Evolutionary conservation across 2,329 filamentous ascomycete species (phyloP).

Genomic region (Fusarium sp.): DNA sequence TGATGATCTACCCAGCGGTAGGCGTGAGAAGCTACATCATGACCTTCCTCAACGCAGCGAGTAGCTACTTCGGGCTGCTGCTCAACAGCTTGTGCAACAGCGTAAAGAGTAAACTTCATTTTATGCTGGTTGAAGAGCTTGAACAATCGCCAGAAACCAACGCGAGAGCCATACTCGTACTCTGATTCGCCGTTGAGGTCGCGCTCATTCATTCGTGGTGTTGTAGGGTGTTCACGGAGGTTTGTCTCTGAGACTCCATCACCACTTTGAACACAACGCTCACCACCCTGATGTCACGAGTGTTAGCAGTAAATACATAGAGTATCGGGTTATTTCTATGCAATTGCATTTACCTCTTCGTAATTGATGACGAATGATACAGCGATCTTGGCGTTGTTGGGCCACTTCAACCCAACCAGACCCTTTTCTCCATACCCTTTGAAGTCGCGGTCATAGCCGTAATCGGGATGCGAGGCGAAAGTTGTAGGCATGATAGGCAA

Average conservation of each 20-base stretch:
- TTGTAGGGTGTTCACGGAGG: neutral
- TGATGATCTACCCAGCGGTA: conserved; percentile 15
- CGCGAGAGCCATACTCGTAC: conserved; percentile 13
- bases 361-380: conserved; percentile 12
- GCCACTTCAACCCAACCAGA: neutral
- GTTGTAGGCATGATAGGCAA: neutral
- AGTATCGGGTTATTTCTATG: neutral
- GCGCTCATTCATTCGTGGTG: neutral
- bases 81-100: neutral
- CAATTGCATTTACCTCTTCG: neutral
- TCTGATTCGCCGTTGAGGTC: conserved; percentile 6
- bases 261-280: neutral
- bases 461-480: neutral
- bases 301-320: neutral
- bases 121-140: neutral
- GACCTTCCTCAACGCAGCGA: neutral
- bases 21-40: conserved; percentile 2
- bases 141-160: conserved; percentile 1
- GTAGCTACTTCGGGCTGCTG: conserved; percentile 3
- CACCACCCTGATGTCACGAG: neutral
- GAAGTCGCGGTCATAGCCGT: neutral
- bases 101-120: conserved; percentile 7
- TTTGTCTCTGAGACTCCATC: conserved; percentile 1
- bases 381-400: neutral
- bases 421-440: conserved; percentile 11